These are phyloP conservation scores for Pseudevernia furfuracea DNA, from an alignment of 495 filamentous ascomycete species.

Conservation along the genomic window DNA sequence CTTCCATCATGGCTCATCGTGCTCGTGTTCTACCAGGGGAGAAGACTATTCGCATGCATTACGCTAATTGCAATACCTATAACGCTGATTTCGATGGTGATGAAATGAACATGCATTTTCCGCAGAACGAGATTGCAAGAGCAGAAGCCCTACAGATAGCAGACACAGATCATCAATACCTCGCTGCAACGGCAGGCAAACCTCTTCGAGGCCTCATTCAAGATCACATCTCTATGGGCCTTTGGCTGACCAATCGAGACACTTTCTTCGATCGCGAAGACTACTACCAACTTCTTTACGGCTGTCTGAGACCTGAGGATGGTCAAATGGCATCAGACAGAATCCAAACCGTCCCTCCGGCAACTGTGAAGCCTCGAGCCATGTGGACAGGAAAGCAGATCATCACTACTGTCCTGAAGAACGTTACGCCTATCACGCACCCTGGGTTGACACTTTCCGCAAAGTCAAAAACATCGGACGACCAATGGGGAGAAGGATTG, in stretches of 20 bases:
- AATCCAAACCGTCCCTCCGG: conserved; percentile 71
- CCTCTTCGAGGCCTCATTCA: conserved; percentile 95
- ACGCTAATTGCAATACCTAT: conserved; percentile 99
- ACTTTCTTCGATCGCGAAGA: conserved; percentile 84
- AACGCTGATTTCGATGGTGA: conserved; percentile 99
- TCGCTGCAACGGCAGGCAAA: conserved; percentile 87
- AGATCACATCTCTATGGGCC: conserved; percentile 93
- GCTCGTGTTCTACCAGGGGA: conserved; percentile 87
- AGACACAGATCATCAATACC: conserved; percentile 95
- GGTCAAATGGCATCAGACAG: conserved; percentile 64
- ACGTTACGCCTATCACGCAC: conserved; percentile 69
- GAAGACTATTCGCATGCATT: conserved; percentile 98
- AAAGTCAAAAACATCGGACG: conserved; percentile 66
- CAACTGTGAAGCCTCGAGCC: conserved; percentile 69
- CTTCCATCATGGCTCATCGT: conserved; percentile 98
- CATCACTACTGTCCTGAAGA: conserved; percentile 85
- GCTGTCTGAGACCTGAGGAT: conserved; percentile 79
- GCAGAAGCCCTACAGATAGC: conserved; percentile 87
- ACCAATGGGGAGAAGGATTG: conserved; percentile 65
- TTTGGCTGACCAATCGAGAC: conserved; percentile 83
- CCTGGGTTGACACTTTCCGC: conserved; percentile 72
- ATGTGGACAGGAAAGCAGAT: conserved; percentile 99
- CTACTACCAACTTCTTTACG: conserved; percentile 88
- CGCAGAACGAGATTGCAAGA: conserved; percentile 89
- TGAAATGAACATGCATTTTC: conserved; percentile 99